These are phyloP conservation scores for Gamsiella multidivaricata DNA, from an alignment of 192 early-diverging fungal species.

Conservation along the genomic window DNA sequence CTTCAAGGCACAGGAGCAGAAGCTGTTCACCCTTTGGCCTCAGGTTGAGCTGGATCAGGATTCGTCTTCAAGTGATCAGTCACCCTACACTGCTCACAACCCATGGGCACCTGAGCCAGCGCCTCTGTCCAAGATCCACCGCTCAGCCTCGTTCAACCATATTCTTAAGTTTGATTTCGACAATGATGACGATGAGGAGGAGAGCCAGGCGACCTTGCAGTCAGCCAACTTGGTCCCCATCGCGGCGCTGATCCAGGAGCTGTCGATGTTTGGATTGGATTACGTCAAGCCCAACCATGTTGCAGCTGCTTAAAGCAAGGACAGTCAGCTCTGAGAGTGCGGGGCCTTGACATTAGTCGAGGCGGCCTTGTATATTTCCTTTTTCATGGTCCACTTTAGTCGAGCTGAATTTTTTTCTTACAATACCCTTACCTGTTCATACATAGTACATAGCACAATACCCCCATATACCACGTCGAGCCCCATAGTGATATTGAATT, in stretches of 20 bases:
- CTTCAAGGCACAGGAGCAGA: background rate
- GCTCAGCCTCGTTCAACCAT: conserved; percentile 4
- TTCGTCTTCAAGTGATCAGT: conserved; percentile 2
- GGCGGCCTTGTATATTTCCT: conserved; percentile 13
- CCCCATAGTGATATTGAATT: no score
- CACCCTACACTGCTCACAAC: background rate
- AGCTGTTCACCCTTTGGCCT: background rate
- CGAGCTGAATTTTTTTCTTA: no score
- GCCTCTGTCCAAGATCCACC: background rate
- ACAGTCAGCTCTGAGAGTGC: conserved; percentile 1
- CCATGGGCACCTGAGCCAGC: conserved; percentile 1
- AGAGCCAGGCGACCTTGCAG: background rate
- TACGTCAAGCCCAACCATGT: conserved; percentile 2
- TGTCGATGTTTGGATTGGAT: conserved; percentile 13
- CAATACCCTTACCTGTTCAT: conserved; percentile 1
- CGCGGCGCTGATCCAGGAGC: conserved; percentile 2
- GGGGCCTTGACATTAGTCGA: background rate
- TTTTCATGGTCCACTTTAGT: conserved; percentile 6
- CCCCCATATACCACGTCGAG: no score
- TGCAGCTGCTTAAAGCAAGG: background rate
- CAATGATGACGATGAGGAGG: background rate
- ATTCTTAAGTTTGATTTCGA: background rate
- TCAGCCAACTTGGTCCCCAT: background rate
- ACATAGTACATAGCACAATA: no score
- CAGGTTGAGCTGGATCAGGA: background rate